A percentile compares a stretch with the other conserved stretches of the same genome.
phyloP scores from a whole-genome alignment of 176 grass and related monocot genomes.

The Saccharum spontaneum region DNA sequence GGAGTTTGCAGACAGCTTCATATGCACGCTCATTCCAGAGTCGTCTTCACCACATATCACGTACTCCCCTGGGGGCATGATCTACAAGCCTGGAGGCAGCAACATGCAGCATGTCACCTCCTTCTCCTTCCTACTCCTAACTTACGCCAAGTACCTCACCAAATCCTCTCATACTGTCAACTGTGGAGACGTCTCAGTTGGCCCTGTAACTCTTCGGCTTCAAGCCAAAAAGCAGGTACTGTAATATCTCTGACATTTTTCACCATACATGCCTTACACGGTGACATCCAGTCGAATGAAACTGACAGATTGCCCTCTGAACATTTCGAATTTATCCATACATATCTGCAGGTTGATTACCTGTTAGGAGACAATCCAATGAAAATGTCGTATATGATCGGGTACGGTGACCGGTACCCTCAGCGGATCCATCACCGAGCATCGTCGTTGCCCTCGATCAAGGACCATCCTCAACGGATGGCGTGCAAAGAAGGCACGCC shows the following conservation, averaged over 20 bases:
- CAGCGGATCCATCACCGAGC: conserved; percentile 86
- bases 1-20: conserved; percentile 76
- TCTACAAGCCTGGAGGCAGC: conserved; percentile 94
- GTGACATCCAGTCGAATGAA: background rate
- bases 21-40: conserved; percentile 90
- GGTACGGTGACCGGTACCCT: conserved; percentile 72
- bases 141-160: conserved; percentile 87
- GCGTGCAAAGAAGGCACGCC: conserved; percentile 73
- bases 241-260: background rate
- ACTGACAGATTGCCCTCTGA: background rate
- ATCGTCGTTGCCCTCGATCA: conserved; percentile 77
- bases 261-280: no score
- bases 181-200: conserved; percentile 70
- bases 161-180: conserved; percentile 74
- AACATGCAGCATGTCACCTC: conserved; percentile 99
- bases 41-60: conserved; percentile 78
- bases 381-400: conserved; percentile 97
- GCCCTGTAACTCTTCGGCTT: conserved; percentile 52
- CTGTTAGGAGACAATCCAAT: conserved; percentile 85
- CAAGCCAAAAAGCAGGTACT: conserved; percentile 78
- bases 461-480: conserved; percentile 57
- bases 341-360: conserved; percentile 65
- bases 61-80: conserved; percentile 79
- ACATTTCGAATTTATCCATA: background rate
- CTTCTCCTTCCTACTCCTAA: conserved; percentile 82